phyloP scores from a whole-genome alignment of 2,329 filamentous ascomycete genomes.

The Penicillium brevicompactum region DNA sequence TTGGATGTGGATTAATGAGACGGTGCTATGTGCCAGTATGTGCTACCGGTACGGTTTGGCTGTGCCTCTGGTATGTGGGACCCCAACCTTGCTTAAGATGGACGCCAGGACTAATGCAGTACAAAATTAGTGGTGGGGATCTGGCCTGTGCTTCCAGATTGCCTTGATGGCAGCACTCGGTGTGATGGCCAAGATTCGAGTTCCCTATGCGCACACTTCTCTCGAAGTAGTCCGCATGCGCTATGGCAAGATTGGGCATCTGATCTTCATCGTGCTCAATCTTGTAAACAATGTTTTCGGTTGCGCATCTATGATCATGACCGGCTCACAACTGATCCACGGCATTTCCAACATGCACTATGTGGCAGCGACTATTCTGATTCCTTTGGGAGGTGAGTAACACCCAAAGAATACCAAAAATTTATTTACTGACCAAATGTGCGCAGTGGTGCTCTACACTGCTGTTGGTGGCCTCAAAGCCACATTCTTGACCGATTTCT shows the following conservation, averaged over 20 bases:
- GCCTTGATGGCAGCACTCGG: conserved; percentile 54
- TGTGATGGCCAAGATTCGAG: conserved; percentile 52
- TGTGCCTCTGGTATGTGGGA: conserved; percentile 32
- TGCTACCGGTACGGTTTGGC: conserved; percentile 39
- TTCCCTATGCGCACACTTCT: conserved; percentile 55
- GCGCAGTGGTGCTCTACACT: conserved; percentile 50
- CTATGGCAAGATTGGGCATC: conserved; percentile 48
- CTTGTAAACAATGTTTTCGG: conserved; percentile 49
- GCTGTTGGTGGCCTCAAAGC: conserved; percentile 53
- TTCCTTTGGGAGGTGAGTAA: conserved; percentile 48
- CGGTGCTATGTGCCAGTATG: conserved; percentile 36
- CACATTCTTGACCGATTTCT: conserved; percentile 53
- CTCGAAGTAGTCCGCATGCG: conserved; percentile 53
- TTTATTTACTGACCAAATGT: neutral
- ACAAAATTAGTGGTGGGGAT: conserved; percentile 37
- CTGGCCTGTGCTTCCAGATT: conserved; percentile 51
- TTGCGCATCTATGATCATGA: conserved; percentile 50
- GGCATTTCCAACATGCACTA: conserved; percentile 53
- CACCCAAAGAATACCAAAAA: neutral
- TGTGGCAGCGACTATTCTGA: conserved; percentile 49
- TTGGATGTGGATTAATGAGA: conserved; percentile 46
- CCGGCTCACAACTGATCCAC: conserved; percentile 48
- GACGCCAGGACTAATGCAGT: conserved; percentile 1
- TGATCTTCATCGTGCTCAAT: conserved; percentile 46
- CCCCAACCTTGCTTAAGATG: neutral